Percentiles rank a stretch among this genome's conserved stretches.
These are phyloP conservation scores for Dendrocalamus sinicus DNA, from an alignment of 176 grass and related monocot species.

Conservation along the genomic window DNA sequence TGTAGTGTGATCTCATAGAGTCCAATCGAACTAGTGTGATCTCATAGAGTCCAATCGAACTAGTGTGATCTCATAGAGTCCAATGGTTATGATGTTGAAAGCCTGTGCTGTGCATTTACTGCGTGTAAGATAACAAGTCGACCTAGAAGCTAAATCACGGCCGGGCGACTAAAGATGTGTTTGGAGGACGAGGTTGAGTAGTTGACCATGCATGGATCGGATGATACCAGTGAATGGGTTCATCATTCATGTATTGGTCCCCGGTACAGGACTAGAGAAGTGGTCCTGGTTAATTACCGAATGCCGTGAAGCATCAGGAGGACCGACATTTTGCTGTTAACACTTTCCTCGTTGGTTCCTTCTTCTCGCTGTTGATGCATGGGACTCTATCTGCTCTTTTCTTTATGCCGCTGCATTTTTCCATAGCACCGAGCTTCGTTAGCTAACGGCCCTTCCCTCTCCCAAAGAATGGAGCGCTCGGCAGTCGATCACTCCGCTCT, in stretches of 20 bases:
- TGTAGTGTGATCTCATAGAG: too few relatives aligned
- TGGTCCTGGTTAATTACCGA: neutral
- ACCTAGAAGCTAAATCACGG: neutral
- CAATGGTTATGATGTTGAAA: neutral
- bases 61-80: neutral
- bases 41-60: too few relatives aligned
- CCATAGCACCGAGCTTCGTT: slow-evolving; percentile 23
- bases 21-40: neutral
- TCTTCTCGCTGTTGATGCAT: neutral
- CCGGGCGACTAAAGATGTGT: neutral
- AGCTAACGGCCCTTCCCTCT: slow-evolving; percentile 12
- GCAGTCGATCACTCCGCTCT: neutral
- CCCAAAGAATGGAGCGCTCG: neutral
- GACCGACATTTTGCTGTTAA: neutral
- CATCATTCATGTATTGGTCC: neutral
- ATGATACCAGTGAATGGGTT: neutral
- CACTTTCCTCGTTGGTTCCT: neutral
- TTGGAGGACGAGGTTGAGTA: neutral
- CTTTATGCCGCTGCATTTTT: neutral
- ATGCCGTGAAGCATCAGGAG: neutral
- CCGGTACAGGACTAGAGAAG: neutral
- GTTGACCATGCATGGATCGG: neutral
- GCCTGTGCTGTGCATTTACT: neutral
- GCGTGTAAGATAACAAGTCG: neutral
- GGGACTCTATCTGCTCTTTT: neutral